A percentile compares a stretch with the other conserved stretches of the same genome.
Conservation (phyloP, 306 rosid species). For the Trifolium pratense region DNA sequence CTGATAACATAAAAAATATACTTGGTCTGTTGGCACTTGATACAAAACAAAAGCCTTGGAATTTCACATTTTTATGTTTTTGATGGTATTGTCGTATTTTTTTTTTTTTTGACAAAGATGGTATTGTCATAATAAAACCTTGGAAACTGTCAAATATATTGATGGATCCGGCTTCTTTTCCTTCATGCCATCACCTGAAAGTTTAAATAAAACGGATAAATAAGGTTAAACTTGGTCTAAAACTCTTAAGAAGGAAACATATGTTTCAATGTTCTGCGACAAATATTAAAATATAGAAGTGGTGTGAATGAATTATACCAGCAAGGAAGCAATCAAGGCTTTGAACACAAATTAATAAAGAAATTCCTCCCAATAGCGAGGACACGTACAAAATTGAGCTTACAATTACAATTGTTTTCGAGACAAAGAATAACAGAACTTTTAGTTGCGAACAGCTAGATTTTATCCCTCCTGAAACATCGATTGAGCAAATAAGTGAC, state of each 20-base stretch:
- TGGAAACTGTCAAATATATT: conserved; percentile 78
- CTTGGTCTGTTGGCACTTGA: neutral
- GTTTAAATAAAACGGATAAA: conserved; percentile 13
- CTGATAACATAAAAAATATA: conserved; percentile 44
- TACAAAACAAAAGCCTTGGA: neutral
- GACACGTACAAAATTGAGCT: conserved; percentile 40
- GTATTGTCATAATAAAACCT: conserved; percentile 50
- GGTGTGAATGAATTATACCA: neutral
- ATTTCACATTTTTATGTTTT: conserved; percentile 9
- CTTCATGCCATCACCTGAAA: conserved; percentile 85
- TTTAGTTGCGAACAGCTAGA: conserved; percentile 93
- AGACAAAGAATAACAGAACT: conserved; percentile 91
- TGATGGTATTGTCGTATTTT: conserved; percentile 13
- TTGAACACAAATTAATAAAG: conserved; percentile 37
- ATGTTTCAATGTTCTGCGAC: no score
- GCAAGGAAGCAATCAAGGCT: conserved; percentile 77
- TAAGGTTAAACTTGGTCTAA: neutral
- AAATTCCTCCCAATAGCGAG: no score
- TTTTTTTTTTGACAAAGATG: no score
- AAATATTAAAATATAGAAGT: neutral
- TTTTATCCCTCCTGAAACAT: conserved; percentile 66
- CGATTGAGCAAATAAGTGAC: conserved; percentile 1
- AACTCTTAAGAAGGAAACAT: neutral
- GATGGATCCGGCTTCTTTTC: conserved; percentile 92
- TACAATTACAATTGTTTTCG: conserved; percentile 85